Percentiles rank a stretch among this genome's conserved stretches.
Conservation (phyloP, 164 flowering plant genomes). For the Umbilicus rupestris region DNA sequence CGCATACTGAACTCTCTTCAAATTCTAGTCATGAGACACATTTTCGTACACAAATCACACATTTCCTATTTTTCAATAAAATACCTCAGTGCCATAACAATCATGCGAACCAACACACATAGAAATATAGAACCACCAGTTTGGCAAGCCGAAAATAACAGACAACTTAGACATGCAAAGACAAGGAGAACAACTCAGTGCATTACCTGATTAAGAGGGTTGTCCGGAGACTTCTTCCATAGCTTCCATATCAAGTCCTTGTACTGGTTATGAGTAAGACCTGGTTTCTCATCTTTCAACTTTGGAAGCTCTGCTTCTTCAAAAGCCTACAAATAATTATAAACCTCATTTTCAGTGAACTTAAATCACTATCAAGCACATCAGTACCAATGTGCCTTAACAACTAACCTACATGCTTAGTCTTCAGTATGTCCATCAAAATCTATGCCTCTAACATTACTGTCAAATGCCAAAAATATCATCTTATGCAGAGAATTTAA, state of each 20-base stretch:
- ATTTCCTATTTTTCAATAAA: neutral
- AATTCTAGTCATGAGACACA: neutral
- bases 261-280: slow-evolving; percentile 91
- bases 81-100: too few relatives aligned
- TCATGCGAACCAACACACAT: too few relatives aligned
- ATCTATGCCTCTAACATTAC: too few relatives aligned
- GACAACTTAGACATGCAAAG: neutral
- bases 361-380: neutral
- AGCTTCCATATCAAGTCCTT: slow-evolving; percentile 98
- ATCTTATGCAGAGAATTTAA: too few relatives aligned
- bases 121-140: too few relatives aligned
- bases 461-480: neutral
- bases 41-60: neutral
- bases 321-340: neutral
- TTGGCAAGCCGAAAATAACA: neutral
- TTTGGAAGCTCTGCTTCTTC: slow-evolving; percentile 89
- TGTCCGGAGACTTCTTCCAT: slow-evolving; percentile 99
- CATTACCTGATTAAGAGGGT: slow-evolving; percentile 86
- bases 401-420: too few relatives aligned
- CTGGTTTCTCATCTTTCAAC: slow-evolving; percentile 91
- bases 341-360: neutral
- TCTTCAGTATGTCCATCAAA: too few relatives aligned
- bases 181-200: neutral
- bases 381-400: too few relatives aligned
- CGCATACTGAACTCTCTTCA: too few relatives aligned